Conservation (phyloP, 768 basidiomycete species). For the Suillus subalutaceus region DNA sequence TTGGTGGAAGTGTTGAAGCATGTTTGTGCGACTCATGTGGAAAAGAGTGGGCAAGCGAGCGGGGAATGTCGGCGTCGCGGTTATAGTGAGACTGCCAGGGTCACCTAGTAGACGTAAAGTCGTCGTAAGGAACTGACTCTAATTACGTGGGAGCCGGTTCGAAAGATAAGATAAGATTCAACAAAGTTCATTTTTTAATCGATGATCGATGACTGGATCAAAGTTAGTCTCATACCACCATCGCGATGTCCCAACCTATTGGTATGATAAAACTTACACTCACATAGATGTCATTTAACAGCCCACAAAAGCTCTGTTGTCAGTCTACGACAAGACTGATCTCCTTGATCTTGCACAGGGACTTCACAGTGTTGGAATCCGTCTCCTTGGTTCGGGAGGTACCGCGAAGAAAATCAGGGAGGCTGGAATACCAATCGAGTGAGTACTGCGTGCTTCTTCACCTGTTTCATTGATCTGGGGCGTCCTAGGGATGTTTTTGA, state of each 20-base stretch:
- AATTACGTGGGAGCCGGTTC: too few species aligned
- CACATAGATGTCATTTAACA: constrained; percentile 2
- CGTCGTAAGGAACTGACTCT: too few species aligned
- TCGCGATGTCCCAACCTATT: constrained; percentile 30
- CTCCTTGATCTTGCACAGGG: constrained; percentile 87
- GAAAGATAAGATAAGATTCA: constrained; percentile 14
- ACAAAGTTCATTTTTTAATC: constrained; percentile 9
- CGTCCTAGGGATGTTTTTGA: constrained; percentile 87
- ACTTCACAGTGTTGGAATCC: constrained; percentile 80
- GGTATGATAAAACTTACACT: constrained; percentile 21
- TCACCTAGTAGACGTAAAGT: too few species aligned
- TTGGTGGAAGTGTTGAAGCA: too few species aligned
- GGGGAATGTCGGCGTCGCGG: too few species aligned
- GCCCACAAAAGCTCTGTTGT: constrained; percentile 70
- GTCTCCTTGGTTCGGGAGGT: constrained; percentile 92
- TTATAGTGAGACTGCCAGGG: too few species aligned
- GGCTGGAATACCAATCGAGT: constrained; percentile 89
- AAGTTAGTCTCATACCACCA: constrained; percentile 11
- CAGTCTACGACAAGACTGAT: constrained; percentile 94
- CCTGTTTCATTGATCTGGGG: constrained; percentile 14
- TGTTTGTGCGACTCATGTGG: too few species aligned
- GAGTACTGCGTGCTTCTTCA: constrained; percentile 35
- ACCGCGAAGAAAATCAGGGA: constrained; percentile 98
- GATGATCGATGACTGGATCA: background rate
- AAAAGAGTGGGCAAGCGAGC: too few species aligned